phyloP scores from a whole-genome alignment of 2,329 filamentous ascomycete species.

The Cercospora sp. region DNA sequence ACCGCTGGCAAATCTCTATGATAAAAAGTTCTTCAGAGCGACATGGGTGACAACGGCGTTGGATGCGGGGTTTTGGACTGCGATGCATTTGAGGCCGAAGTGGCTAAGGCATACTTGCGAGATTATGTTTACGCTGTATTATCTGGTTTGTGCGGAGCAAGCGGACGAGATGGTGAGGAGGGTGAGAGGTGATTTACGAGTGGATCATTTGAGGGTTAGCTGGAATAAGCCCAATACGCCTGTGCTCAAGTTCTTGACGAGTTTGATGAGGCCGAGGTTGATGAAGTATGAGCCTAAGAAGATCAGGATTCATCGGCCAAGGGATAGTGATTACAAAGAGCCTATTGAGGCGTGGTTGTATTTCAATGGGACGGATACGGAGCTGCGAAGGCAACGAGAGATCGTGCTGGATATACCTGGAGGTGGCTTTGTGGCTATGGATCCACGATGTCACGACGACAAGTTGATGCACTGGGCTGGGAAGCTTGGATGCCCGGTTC shows the following conservation, averaged over 20 bases:
- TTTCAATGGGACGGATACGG: slow-evolving; percentile 81
- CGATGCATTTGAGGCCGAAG: slow-evolving; percentile 82
- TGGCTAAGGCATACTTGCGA: slow-evolving; percentile 81
- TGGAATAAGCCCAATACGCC: slow-evolving; percentile 96
- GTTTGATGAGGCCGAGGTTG: slow-evolving; percentile 72
- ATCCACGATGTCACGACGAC: slow-evolving; percentile 90
- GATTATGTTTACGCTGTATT: slow-evolving; percentile 83
- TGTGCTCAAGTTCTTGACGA: slow-evolving; percentile 73
- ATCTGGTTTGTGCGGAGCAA: slow-evolving; percentile 86
- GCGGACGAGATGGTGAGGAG: slow-evolving; percentile 96
- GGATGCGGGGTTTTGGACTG: slow-evolving; percentile 97
- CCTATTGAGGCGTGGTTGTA: slow-evolving; percentile 88
- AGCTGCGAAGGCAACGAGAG: slow-evolving; percentile 72
- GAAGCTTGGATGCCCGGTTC: slow-evolving; percentile 79
- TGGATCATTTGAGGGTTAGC: slow-evolving; percentile 86
- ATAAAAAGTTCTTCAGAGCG: slow-evolving; percentile 86
- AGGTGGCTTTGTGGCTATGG: slow-evolving; percentile 95
- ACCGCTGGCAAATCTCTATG: slow-evolving; percentile 91
- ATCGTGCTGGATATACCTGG: slow-evolving; percentile 88
- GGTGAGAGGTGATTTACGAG: slow-evolving; percentile 79
- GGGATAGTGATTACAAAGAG: slow-evolving; percentile 77
- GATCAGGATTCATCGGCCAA: slow-evolving; percentile 79
- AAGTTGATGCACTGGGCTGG: slow-evolving; percentile 91
- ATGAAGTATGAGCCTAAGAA: slow-evolving; percentile 79
- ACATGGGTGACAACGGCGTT: slow-evolving; percentile 95